These are phyloP conservation scores for Nothophaeocryptopus gaeumannii DNA, from an alignment of 2,329 filamentous ascomycete genomes.

Conservation along the genomic window DNA sequence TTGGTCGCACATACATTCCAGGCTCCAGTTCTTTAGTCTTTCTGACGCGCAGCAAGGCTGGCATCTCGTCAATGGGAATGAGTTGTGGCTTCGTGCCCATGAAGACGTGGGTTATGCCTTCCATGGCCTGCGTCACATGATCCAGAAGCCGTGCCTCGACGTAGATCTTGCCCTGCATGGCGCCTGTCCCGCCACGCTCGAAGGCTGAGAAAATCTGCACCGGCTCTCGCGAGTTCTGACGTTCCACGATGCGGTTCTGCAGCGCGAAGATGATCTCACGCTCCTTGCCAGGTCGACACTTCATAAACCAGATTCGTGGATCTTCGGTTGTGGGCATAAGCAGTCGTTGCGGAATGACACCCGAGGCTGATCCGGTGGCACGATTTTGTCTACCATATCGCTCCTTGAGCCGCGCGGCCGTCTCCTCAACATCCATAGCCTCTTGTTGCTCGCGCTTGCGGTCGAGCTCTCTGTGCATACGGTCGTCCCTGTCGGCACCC, in stretches of 20 bases:
- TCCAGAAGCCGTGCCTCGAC: slow-evolving; percentile 85
- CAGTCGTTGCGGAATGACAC: slow-evolving; percentile 78
- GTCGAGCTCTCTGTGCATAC: slow-evolving; percentile 90
- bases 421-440: slow-evolving; percentile 88
- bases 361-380: slow-evolving; percentile 65
- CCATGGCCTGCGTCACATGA: slow-evolving; percentile 77
- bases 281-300: slow-evolving; percentile 94
- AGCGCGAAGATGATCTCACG: slow-evolving; percentile 84
- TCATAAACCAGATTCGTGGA: slow-evolving; percentile 91
- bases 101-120: slow-evolving; percentile 85
- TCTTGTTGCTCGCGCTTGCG: slow-evolving; percentile 82
- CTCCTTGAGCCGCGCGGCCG: slow-evolving; percentile 81
- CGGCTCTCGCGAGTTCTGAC: slow-evolving; percentile 72
- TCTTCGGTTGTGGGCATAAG: slow-evolving; percentile 91
- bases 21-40: slow-evolving; percentile 82
- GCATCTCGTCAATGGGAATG: slow-evolving; percentile 96
- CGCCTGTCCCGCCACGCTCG: slow-evolving; percentile 69
- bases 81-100: slow-evolving; percentile 81
- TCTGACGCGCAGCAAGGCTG: slow-evolving; percentile 84
- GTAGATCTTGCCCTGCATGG: slow-evolving; percentile 92
- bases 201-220: slow-evolving; percentile 86
- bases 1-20: slow-evolving; percentile 81
- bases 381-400: slow-evolving; percentile 76
- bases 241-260: slow-evolving; percentile 83
- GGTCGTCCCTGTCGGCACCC: slow-evolving; percentile 80